Evolutionary conservation across 768 basidiomycete genomes (phyloP).

Genomic region (Lentinula sp.): DNA sequence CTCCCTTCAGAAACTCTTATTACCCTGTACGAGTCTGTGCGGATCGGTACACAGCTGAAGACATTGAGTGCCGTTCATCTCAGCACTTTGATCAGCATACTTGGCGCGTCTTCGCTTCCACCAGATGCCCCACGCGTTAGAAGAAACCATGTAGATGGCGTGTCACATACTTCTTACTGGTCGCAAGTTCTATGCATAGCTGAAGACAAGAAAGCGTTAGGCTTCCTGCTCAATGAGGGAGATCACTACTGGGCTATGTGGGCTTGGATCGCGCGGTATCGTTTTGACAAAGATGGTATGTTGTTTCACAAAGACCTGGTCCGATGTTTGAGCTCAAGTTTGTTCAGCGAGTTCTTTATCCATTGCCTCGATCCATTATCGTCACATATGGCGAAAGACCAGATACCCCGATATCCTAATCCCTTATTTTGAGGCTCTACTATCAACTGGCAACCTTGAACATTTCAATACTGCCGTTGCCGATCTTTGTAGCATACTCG

Average conservation of each 20-base stretch:
- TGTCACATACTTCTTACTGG: slow-evolving; percentile 35
- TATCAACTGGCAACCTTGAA: slow-evolving; percentile 19
- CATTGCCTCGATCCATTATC: slow-evolving; percentile 35
- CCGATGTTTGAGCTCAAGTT: background rate
- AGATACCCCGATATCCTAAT: slow-evolving; percentile 37
- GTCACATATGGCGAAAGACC: slow-evolving; percentile 28
- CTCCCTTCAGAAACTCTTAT: slow-evolving; percentile 24
- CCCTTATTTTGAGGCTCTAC: slow-evolving; percentile 37
- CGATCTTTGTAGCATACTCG: slow-evolving; percentile 30
- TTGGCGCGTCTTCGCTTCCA: slow-evolving; percentile 42
- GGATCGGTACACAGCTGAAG: slow-evolving; percentile 25
- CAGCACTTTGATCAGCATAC: slow-evolving; percentile 36
- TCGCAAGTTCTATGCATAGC: slow-evolving; percentile 38
- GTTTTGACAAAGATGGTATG: slow-evolving; percentile 3
- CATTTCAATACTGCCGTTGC: slow-evolving; percentile 25
- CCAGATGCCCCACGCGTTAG: slow-evolving; percentile 12
- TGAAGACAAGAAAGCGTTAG: slow-evolving; percentile 34
- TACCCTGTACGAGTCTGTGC: slow-evolving; percentile 31
- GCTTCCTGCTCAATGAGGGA: slow-evolving; percentile 25
- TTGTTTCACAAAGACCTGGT: background rate
- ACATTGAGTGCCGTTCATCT: slow-evolving; percentile 29
- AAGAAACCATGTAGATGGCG: slow-evolving; percentile 22
- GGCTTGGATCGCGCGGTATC: slow-evolving; percentile 28
- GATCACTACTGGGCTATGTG: slow-evolving; percentile 64
- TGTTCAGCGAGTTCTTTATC: slow-evolving; percentile 11